Evolutionary conservation across 1,139 yeast genomes (phyloP).

Genomic region (Debaryomycetaceae sp.): DNA sequence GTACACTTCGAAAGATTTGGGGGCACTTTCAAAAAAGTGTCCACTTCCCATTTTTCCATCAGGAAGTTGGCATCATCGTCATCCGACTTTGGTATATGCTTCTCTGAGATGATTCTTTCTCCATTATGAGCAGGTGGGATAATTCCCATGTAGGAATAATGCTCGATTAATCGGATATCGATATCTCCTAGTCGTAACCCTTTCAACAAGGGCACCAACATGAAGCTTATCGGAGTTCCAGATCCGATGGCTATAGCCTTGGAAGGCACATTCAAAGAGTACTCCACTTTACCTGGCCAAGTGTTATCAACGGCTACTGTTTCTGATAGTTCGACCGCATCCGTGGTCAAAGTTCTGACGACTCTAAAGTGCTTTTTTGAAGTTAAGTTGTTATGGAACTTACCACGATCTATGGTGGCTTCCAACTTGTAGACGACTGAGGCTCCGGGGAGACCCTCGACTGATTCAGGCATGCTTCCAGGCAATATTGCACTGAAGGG

Average conservation of each 20-base stretch:
- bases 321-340: slow-evolving; percentile 83
- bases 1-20: slow-evolving; percentile 69
- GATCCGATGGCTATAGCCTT: slow-evolving; percentile 92
- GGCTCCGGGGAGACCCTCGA: slow-evolving; percentile 88
- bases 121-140: slow-evolving; percentile 51
- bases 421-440: slow-evolving; percentile 73
- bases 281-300: slow-evolving; percentile 95
- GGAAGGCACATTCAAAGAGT: slow-evolving; percentile 80
- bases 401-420: slow-evolving; percentile 80
- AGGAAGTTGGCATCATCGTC: slow-evolving; percentile 41
- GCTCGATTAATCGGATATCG: slow-evolving; percentile 64
- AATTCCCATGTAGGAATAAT: slow-evolving; percentile 59
- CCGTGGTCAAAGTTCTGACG: slow-evolving; percentile 85
- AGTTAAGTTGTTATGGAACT: slow-evolving; percentile 62
- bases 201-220: slow-evolving; percentile 75
- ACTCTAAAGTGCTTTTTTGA: slow-evolving; percentile 75
- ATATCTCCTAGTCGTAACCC: slow-evolving; percentile 76
- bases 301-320: slow-evolving; percentile 93
- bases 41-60: slow-evolving; percentile 77
- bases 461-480: slow-evolving; percentile 81
- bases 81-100: slow-evolving; percentile 29
- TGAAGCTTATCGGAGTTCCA: slow-evolving; percentile 62
- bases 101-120: slow-evolving; percentile 53
- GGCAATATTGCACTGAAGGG: slow-evolving; percentile 87
- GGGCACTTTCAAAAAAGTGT: slow-evolving; percentile 60